Base-by-base conservation (phyloP, 2,329 filamentous ascomycete genomes). In the Fusarium sp. region DNA sequence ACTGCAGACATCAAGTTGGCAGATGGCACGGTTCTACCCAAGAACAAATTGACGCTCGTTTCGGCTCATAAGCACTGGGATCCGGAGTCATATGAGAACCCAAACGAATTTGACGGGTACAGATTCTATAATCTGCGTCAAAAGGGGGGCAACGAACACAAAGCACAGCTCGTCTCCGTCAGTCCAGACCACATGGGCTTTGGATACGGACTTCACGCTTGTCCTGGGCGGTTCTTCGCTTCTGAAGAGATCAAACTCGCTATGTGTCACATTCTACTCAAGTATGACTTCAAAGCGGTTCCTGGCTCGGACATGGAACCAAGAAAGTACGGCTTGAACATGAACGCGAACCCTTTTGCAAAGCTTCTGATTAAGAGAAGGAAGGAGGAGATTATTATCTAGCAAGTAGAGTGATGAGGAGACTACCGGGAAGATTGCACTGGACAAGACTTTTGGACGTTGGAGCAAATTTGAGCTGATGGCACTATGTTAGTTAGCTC, bases 41-140 rank as follows among this genome's bases (percentile, higher is more conserved):
- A 53, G 49, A 17, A 43, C 24, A 43, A 43, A 15, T 17, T 53
- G 19, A 53, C 38, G 7, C 38, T 53, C 13, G 38, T 43, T 14
- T 42, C 36, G 2, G 19, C 49, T 22, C 24, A 42, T 8, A 19
- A 43, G 34, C 49, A 42, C 58, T 5, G 51, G 26, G 26, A 28
- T 9, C 6, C 26, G 8, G 26, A 62, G 21, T 26, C 42, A 7
- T 47, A 62, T 24, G 43, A 56, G 33, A 47, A 47, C 19, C 58
- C 58, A 7, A 34, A 47, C 6, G 24, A 56, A 28, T 62, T 43
- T 21, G 45, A 62, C 22, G 39, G 38, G 6, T 52, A 62, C 39
- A 24, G 58, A 2, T 62, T 62, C 33, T 34, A 51, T 28, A 51
- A 49, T 8, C 34, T 62, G 46, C 42, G 58, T 17, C 22, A 62